These are phyloP conservation scores for Malassezia pachydermatis DNA, from an alignment of 1,284 basidiomycete genomes.

Conservation along the genomic window DNA sequence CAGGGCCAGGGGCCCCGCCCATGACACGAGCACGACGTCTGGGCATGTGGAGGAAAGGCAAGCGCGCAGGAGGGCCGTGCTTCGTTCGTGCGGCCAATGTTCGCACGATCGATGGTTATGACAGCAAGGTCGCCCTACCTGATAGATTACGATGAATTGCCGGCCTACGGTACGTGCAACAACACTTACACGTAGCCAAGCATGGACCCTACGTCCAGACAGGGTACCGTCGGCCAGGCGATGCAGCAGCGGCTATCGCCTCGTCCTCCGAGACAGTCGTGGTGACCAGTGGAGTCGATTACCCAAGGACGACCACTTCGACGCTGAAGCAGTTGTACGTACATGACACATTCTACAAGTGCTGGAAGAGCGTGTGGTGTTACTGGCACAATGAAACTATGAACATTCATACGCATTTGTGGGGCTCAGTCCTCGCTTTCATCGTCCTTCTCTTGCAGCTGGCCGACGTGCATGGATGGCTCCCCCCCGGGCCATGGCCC, in stretches of 20 bases:
- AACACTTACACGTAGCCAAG: too few relatives aligned
- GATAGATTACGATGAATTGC: constrained; percentile 32
- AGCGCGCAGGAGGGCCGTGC: too few relatives aligned
- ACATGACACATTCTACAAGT: constrained; percentile 35
- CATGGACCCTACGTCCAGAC: constrained; percentile 39
- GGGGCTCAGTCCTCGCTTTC: constrained; percentile 62
- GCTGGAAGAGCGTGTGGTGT: constrained; percentile 42
- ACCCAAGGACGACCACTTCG: background rate
- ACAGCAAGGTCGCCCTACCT: constrained; percentile 22
- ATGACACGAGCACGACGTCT: too few relatives aligned
- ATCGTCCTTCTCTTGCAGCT: constrained; percentile 50
- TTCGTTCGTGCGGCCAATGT: background rate
- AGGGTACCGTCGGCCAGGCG: constrained; percentile 43
- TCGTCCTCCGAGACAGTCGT: background rate
- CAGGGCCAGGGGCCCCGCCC: too few relatives aligned
- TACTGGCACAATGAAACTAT: constrained; percentile 53
- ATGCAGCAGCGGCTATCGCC: constrained; percentile 11
- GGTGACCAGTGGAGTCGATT: background rate
- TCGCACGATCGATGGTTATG: background rate
- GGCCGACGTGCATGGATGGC: constrained; percentile 21
- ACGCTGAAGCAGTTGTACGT: constrained; percentile 23
- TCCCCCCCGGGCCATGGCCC: constrained; percentile 12
- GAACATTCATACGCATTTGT: constrained; percentile 78
- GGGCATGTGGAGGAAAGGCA: too few relatives aligned
- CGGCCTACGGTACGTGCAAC: constrained; percentile 30